Percentiles rank a stretch among this genome's conserved stretches.
Conservation (phyloP, 306 rosid genomes). For the Arachis hypogaea region DNA sequence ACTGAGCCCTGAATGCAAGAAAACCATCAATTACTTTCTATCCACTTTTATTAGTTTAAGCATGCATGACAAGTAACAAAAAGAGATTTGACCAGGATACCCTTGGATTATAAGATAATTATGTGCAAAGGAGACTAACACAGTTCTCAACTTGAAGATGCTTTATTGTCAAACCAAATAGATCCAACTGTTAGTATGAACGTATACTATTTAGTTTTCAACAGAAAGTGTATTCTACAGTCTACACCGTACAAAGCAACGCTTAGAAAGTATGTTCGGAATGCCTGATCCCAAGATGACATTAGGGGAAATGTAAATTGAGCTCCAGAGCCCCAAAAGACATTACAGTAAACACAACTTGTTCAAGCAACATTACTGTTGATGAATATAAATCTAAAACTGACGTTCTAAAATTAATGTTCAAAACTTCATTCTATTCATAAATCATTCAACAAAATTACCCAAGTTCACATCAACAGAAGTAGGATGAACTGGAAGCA, state of each 20-base stretch:
- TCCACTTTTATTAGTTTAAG: conserved; percentile 17
- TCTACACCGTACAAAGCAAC: background rate
- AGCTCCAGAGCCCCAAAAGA: too few relatives aligned
- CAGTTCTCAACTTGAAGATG: background rate
- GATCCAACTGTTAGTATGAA: conserved; percentile 2
- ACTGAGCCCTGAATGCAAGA: background rate
- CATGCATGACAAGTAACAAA: conserved; percentile 2
- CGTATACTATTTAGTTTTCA: background rate
- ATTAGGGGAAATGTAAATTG: too few relatives aligned
- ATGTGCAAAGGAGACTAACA: conserved; percentile 11
- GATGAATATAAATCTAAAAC: conserved; percentile 3
- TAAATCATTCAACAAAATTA: conserved; percentile 3
- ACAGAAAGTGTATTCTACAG: conserved; percentile 1
- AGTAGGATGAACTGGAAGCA: conserved; percentile 8
- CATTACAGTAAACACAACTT: conserved; percentile 1
- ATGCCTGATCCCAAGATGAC: too few relatives aligned
- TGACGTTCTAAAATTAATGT: conserved; percentile 18
- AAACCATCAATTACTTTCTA: conserved; percentile 18
- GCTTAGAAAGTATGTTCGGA: background rate
- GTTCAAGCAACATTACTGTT: conserved; percentile 13
- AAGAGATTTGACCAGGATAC: conserved; percentile 8
- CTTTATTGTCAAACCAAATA: conserved; percentile 8
- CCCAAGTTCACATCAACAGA: background rate
- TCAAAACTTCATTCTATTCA: background rate
- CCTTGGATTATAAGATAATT: conserved; percentile 3